Evolutionary conservation across 192 early-diverging fungal genomes (phyloP), one percentile per base, ranked within the genome.

Genomic region (Coemansia sp.): DNA sequence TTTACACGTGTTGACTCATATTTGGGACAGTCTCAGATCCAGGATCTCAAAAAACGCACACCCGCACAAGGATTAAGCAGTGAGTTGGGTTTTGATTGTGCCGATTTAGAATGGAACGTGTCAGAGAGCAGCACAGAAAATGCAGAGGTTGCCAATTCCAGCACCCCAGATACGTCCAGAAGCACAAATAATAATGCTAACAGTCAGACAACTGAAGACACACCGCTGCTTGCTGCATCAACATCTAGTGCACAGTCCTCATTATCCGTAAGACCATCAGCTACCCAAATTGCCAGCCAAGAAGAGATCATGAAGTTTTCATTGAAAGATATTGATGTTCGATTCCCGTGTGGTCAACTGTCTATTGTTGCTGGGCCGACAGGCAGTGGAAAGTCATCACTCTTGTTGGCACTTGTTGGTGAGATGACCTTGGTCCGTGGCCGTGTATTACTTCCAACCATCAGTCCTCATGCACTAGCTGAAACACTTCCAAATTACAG

Each of bases 311-410:
- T 37, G 2, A 11, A 72, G 23, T 92, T 92, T 62, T 65, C 74
- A 16, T 83, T 95, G 18, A 75, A 70, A 37, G 78, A 90, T 47
- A 41, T 95, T 10, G 85, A 85, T 63, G 56, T 93, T n/a, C 73
- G 70, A 15, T 91, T 97, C 75, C 89, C 90, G 15, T 44, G 60
- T 9, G 86, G 86, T 50, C 85, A 86, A 32, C 82, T 95, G 26
- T 88, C 90, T 23, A 81, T 95, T n/a, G 71, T 96, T 48, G 87
- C 88, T 59, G 96, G 96, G 9, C 85, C 92, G 39, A 96, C 95
- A 16, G 96, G 95, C 5, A 81, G 86, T 21, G 96, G 96, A 49
- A 98, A 98, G 72, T 88, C 90, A 5, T 89, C 88, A 12, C 67
- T 98, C 52, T 73, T 96, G 11, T 64, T 87, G 12, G 91, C 92